Base-by-base conservation (phyloP, 2,329 filamentous ascomycete genomes). In the Diaporthe vexans region DNA sequence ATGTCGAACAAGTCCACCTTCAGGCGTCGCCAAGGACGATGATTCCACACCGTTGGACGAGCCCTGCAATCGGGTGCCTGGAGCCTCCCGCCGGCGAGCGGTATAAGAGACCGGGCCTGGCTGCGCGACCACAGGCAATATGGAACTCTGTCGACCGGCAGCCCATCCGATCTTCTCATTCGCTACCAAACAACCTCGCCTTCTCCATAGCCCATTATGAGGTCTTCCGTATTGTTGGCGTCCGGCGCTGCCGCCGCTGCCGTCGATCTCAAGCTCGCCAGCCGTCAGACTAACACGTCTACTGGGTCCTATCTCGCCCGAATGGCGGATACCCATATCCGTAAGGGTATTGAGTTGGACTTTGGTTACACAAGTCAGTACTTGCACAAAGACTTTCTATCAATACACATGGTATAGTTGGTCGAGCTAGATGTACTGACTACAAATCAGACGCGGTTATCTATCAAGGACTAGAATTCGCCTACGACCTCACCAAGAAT, bases 261-360 rank as follows among this genome's bases (percentile, higher is more conserved):
- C 73, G 90, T 93, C 40, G 91, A 92, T 78, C 84, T 89, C 77
- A 92, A 95, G 80, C 85, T 97, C 68, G 94, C 95, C 79, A 91
- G 92, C 76, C 94, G 94, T 80, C 83, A 87, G 77, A 86, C 97
- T 82, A 95, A 95, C 86, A 88, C 46, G 13, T 51, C 69, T n/a
- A 97, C 69, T 94, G 97, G 87, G 94, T 93, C 84, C 29, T 76
- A 77, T 57, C 65, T 76, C 24, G 58, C 73, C 21, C 68, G 65
- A 33, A 83, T 86, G 81, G 81, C 83, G 21, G 78, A 82, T 33
- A 84, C 84, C 13, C 83, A 83, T 74, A 79, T 84, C 70, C 76
- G 74, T 76, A 77, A 81, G 78, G 76, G 77, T 43, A 77, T 80
- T 9, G 56, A 76, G 37, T 78, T 83, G 7, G 80, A 82, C 65